Base-by-base conservation (phyloP, 768 basidiomycete species). In the Cystofilobasidium bisporidii region DNA sequence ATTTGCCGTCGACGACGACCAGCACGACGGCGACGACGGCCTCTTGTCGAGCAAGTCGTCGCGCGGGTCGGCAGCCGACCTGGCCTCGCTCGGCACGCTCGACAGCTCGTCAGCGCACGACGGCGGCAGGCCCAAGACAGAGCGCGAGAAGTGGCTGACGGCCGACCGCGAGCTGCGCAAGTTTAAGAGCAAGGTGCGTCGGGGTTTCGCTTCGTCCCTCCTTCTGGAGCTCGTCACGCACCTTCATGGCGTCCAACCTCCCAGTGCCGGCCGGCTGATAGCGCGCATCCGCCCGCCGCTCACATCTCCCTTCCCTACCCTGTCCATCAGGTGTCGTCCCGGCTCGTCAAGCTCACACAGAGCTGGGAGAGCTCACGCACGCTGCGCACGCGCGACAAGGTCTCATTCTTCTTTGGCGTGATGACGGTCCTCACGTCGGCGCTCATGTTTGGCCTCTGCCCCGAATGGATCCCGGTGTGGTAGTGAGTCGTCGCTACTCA, bases 351-450 rank as follows among this genome's bases (percentile, higher is more conserved):
- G 1, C 79, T 99, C n/a, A 78, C 85, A 38, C 80, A 83, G 15
- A 86, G 89, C 38, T 99, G 96, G 96, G 88, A 94, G 73, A 92
- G 91, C 18, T 87, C 91, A 3, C 72, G 75, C 53, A 75, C 74
- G n/a, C 72, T 78, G 28, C 68, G 76, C 30, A 77, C 76, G 3
- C 72, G 73, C 47, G 77, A 78, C 59, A 78, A 77, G 64, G 71
- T 77, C 43, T 88, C 90, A 0, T 99, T 98, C 81, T 89, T 97
- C 79, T 83, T 89, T 73, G 89, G 92, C 33, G 96, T 99, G 53
- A 89, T 93, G 86, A 86, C 86, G 22, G 78, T 99, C 28, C 81
- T 94, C 32, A 80, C 86, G 73, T 87, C 91, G 20, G 86, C 91
- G 8, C 82, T 98, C 5, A 78, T 97, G 69, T 90, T 93, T 73